Evolutionary conservation across 2,329 filamentous ascomycete species (phyloP).

Genomic region (Sphaerulina vaccinii): DNA sequence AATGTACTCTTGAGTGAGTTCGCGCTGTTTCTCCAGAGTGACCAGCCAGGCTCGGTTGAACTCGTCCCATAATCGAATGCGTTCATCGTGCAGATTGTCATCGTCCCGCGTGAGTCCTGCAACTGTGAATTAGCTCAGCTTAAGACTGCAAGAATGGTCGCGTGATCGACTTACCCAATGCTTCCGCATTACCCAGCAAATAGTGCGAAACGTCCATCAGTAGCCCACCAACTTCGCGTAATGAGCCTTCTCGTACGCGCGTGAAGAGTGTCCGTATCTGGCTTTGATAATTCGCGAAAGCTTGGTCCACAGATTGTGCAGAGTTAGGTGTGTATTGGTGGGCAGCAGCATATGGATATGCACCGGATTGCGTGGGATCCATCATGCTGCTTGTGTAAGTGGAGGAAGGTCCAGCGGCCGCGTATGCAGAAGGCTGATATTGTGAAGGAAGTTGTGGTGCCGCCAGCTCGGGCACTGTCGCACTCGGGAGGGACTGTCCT

Average conservation of each 20-base stretch:
- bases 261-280: slow-evolving; percentile 66
- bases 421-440: slow-evolving; percentile 60
- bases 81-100: slow-evolving; percentile 68
- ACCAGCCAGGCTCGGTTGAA: slow-evolving; percentile 93
- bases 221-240: slow-evolving; percentile 59
- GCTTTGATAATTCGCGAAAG: slow-evolving; percentile 62
- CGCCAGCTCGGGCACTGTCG: slow-evolving; percentile 57
- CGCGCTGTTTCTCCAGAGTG: slow-evolving; percentile 78
- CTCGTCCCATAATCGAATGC: slow-evolving; percentile 84
- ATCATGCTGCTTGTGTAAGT: slow-evolving; percentile 55
- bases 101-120: slow-evolving; percentile 83
- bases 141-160: slow-evolving; percentile 41
- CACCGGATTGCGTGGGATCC: slow-evolving; percentile 46
- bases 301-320: slow-evolving; percentile 55
- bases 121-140: slow-evolving; percentile 23
- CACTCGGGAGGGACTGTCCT: slow-evolving; percentile 59
- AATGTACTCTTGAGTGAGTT: slow-evolving; percentile 63
- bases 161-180: slow-evolving; percentile 57
- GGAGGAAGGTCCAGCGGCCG: slow-evolving; percentile 56
- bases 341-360: slow-evolving; percentile 28
- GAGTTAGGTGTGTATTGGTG: slow-evolving; percentile 25
- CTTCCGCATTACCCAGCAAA: slow-evolving; percentile 63
- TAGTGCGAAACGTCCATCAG: slow-evolving; percentile 65
- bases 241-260: slow-evolving; percentile 62
- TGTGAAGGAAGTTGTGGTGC: slow-evolving; percentile 66